Base-by-base conservation (phyloP, 2,329 filamentous ascomycete genomes). In the Neofusicoccum sp. region DNA sequence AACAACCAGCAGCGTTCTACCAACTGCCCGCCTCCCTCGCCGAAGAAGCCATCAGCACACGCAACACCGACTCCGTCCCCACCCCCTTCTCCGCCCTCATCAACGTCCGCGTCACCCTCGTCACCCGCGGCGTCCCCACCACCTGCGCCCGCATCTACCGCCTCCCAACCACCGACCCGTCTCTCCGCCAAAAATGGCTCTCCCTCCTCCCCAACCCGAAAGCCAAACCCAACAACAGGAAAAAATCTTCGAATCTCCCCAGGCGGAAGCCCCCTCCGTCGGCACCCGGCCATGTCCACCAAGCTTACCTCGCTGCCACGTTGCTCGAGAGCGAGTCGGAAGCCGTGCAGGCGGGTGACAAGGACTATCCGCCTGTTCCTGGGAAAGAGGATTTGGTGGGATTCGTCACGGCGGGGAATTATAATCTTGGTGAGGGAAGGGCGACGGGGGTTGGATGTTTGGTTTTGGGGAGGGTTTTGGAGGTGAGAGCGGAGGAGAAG, bases 331-430 rank as follows among this genome's bases (percentile, higher is more conserved):
- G 78, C 16, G 43, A 54, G 4, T 9, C 30, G 6, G 20, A 51
- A 28, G 4, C 74, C 38, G 6, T 16, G 3, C 34, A 69, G 16
- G 57, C 65, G 2, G 65, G 65, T 57, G 64, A 75, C 26, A 78
- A 79, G 0, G 71, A 75, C 0, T 85, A 90, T 66, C 88, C 88
- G 0, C 70, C 86, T 0, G 86, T 92, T n/a, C 93, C 93, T 0
- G 80, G 81, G 8, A 86, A 86, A 63, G 80, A 84, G 24, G 90
- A 97, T 71, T 80, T 98, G 11, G 84, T 98, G 54, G 95, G 95
- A 0, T 99, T 96, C 71, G 87, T 97, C 26, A 97, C 92, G 2
- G 89, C 89, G 1, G 95, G 93, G 0, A 88, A 90, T 54, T 96
- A 89, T 72, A 92, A 89, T 68, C 82, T 98, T 1, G 84, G 85